phyloP scores from a whole-genome alignment of 192 early-diverging fungal genomes.

The Umbelopsis ramanniana region DNA sequence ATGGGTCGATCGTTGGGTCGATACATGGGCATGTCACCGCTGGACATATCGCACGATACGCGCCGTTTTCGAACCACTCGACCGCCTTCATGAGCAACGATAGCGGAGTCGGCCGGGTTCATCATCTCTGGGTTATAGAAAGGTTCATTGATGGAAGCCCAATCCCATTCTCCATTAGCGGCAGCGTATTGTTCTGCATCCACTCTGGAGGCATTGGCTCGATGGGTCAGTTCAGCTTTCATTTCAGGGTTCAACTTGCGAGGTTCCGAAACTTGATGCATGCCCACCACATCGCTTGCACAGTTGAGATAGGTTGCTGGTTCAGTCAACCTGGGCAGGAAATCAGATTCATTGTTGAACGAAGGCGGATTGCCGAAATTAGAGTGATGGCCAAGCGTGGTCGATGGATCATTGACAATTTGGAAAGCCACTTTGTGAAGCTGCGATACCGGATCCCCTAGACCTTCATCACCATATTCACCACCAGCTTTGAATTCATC shows the following conservation, averaged over 20 bases:
- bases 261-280: constrained; percentile 63
- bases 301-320: constrained; percentile 69
- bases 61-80: constrained; percentile 43
- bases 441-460: constrained; percentile 87
- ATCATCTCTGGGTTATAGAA: constrained; percentile 4
- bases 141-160: not conserved
- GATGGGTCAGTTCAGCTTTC: not conserved
- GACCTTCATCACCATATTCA: constrained; percentile 49
- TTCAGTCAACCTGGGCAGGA: constrained; percentile 41
- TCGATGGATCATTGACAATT: constrained; percentile 53
- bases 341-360: constrained; percentile 17
- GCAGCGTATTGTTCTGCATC: not conserved
- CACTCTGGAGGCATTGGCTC: not conserved
- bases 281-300: constrained; percentile 76
- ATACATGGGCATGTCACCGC: constrained; percentile 10
- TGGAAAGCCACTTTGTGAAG: constrained; percentile 91
- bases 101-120: constrained; percentile 5
- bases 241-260: constrained; percentile 29
- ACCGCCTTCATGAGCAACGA: constrained; percentile 23
- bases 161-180: not conserved
- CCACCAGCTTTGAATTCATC: constrained; percentile 28
- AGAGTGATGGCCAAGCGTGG: constrained; percentile 13
- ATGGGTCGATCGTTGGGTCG: not conserved
- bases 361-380: not conserved
- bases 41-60: constrained; percentile 42